Conservation (phyloP, 2,329 filamentous ascomycete species). For the Dactylellina sp. region DNA sequence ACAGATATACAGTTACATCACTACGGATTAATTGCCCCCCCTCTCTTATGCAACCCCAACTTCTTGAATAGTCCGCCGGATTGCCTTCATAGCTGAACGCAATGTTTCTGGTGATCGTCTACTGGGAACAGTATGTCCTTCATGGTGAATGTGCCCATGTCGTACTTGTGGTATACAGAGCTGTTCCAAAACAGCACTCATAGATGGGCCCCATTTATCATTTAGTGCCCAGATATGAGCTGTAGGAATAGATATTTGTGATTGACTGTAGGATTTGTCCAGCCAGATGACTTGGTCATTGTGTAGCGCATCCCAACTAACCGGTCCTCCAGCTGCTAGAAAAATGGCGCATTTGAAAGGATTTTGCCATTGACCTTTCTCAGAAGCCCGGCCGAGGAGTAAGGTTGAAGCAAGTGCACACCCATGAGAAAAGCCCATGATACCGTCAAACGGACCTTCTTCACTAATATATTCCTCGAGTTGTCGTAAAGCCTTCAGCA, state of each 20-base stretch:
- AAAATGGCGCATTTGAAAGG: conserved; percentile 43
- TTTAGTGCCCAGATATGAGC: conserved; percentile 37
- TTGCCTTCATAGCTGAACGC: conserved; percentile 14
- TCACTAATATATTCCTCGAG: conserved; percentile 27
- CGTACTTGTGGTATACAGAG: conserved; percentile 17
- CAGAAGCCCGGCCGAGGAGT: conserved; percentile 1
- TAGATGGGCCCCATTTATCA: conserved; percentile 16
- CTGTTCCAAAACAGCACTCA: conserved; percentile 25
- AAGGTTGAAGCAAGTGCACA: conserved; percentile 16
- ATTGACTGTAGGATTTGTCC: conserved; percentile 1
- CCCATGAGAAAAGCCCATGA: conserved; percentile 37
- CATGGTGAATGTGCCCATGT: conserved; percentile 24
- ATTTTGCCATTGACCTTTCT: conserved; percentile 8
- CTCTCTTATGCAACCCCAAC: conserved; percentile 15
- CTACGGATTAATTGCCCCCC: too few species aligned
- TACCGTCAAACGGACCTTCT: conserved; percentile 42
- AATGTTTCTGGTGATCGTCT: conserved; percentile 36
- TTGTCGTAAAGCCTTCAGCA: conserved; percentile 12
- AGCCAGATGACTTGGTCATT: conserved; percentile 5
- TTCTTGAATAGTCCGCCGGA: conserved; percentile 38
- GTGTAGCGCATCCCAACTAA: conserved; percentile 8
- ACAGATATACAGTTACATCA: too few species aligned
- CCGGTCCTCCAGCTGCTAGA: conserved; percentile 24
- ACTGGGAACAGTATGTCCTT: conserved; percentile 39
- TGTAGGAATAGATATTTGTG: conserved; percentile 39